Percentiles rank a stretch among this genome's conserved stretches.
Conservation (phyloP, 2,329 filamentous ascomycete species). For the Fusarium tupiense region DNA sequence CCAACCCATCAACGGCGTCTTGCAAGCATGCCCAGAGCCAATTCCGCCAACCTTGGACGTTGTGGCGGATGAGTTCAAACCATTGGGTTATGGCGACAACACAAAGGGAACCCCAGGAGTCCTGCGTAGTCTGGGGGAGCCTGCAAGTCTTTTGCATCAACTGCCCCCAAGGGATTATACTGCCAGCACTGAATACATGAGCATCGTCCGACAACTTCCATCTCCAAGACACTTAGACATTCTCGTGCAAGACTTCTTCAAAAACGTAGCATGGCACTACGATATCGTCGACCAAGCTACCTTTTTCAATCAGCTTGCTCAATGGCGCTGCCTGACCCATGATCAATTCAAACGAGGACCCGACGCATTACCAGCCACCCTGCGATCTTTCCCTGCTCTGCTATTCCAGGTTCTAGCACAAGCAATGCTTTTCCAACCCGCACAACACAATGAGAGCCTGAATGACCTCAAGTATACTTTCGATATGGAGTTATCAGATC, state of each 20-base stretch:
- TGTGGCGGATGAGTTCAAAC: background rate
- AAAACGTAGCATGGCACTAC: background rate
- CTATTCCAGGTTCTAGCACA: background rate
- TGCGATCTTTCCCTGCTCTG: background rate
- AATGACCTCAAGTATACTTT: background rate
- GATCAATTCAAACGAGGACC: background rate
- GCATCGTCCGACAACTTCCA: background rate
- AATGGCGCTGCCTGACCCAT: background rate
- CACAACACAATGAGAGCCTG: background rate
- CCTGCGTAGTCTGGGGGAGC: background rate
- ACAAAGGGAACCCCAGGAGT: background rate
- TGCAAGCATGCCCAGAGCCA: background rate
- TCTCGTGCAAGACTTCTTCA: background rate
- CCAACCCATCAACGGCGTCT: background rate
- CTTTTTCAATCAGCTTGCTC: background rate
- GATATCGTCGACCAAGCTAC: background rate
- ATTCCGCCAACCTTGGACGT: background rate
- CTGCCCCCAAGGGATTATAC: fast-evolving
- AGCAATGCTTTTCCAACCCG: background rate
- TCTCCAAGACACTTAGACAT: background rate
- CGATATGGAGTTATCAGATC: background rate
- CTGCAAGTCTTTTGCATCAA: background rate
- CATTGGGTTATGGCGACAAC: background rate
- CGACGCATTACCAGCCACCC: background rate
- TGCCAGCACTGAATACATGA: background rate